phyloP scores from a whole-genome alignment of 2,329 filamentous ascomycete genomes.

The Cladobotryum protrusum region DNA sequence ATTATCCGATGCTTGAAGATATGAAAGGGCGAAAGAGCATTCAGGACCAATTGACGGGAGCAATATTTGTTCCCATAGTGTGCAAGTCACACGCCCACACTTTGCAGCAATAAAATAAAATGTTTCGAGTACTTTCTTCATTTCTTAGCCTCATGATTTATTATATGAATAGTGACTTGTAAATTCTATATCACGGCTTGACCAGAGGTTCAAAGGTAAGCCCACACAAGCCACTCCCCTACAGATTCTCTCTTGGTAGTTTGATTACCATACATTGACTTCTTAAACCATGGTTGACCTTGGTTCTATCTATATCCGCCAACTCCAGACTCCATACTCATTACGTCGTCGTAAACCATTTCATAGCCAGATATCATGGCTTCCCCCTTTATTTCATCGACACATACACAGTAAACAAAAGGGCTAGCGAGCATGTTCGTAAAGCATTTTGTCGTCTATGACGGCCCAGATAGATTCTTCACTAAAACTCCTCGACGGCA shows the following conservation, averaged over 20 bases:
- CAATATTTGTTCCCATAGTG: constrained; percentile 6
- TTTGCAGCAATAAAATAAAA: constrained; percentile 10
- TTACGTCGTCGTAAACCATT: constrained; percentile 3
- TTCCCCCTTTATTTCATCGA: too few relatives aligned
- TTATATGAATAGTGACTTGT: too few relatives aligned
- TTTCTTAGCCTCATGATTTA: neutral
- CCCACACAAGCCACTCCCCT: too few relatives aligned
- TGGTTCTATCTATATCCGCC: neutral
- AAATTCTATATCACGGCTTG: neutral
- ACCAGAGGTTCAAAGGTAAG: too few relatives aligned
- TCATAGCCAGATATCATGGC: neutral
- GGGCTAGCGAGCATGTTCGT: too few relatives aligned
- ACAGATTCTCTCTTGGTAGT: constrained; percentile 41
- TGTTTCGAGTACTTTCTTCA: constrained; percentile 3
- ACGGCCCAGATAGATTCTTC: too few relatives aligned
- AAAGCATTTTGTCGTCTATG: too few relatives aligned
- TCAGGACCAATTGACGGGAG: neutral
- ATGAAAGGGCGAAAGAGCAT: neutral
- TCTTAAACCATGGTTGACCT: too few relatives aligned
- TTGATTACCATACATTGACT: neutral
- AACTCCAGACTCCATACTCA: constrained; percentile 14
- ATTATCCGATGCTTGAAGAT: neutral
- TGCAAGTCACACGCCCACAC: constrained; percentile 5
- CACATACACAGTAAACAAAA: too few relatives aligned
- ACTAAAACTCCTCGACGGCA: constrained; percentile 60